phyloP scores from a whole-genome alignment of 352 stramenopile genomes.

The Phytophthora idaei region DNA sequence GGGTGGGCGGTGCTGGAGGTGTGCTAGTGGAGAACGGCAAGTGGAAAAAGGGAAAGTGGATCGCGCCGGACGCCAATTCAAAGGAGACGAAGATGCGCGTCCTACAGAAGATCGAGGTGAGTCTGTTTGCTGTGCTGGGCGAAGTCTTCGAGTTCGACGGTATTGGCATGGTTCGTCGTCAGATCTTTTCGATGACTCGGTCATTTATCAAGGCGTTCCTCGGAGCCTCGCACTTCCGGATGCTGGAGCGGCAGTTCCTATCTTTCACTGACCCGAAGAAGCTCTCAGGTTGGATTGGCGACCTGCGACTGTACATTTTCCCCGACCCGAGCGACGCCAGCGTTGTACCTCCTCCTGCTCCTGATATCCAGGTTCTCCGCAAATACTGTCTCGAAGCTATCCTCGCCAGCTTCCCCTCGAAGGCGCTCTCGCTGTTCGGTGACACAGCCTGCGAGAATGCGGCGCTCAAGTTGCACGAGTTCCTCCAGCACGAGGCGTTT shows the following conservation, averaged over 20 bases:
- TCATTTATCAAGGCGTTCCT: constrained; percentile 86
- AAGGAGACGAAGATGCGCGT: constrained; percentile 86
- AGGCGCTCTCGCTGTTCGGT: constrained; percentile 77
- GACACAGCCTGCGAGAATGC: constrained; percentile 76
- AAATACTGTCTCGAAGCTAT: constrained; percentile 76
- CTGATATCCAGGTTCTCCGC: constrained; percentile 60
- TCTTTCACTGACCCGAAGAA: constrained; percentile 79
- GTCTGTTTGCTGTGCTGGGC: constrained; percentile 72
- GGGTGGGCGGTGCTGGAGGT: constrained; percentile 9
- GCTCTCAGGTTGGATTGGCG: constrained; percentile 55
- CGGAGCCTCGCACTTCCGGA: constrained; percentile 79
- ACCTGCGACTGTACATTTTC: constrained; percentile 72
- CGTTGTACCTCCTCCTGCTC: constrained; percentile 19
- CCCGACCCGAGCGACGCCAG: constrained; percentile 34
- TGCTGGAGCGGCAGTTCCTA: constrained; percentile 82
- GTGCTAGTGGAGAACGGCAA: constrained; percentile 77
- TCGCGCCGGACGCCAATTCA: constrained; percentile 65
- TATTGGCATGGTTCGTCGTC: constrained; percentile 76
- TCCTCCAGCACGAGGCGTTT: constrained; percentile 88
- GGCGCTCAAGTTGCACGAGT: constrained; percentile 85
- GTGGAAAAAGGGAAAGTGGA: constrained; percentile 61
- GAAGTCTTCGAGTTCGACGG: constrained; percentile 89
- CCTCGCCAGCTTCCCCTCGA: constrained; percentile 70
- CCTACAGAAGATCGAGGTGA: constrained; percentile 82
- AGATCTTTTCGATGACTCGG: constrained; percentile 86